Evolutionary conservation across 2,329 filamentous ascomycete species (phyloP), one percentile per base, ranked within the genome.

Genomic region (Helotiales sp.): DNA sequence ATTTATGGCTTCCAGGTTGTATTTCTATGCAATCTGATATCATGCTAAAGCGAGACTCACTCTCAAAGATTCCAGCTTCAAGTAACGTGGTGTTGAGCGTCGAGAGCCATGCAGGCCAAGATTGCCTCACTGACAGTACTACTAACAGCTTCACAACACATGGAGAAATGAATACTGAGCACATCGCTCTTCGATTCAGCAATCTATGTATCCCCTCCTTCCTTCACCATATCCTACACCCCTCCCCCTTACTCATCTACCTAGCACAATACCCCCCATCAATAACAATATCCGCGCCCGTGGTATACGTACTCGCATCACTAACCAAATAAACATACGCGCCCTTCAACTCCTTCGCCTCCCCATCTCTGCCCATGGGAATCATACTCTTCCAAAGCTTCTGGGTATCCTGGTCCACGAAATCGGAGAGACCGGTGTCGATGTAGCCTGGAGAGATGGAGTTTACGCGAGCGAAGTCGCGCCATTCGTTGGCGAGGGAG

Each of bases 401-500:
- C 75, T 85, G 81, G 1, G 74, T 75, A 61, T 84, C 73, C 75
- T 84, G 71, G 57, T 79, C 78, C 31, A 87, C 83, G 67, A 88
- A 88, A 73, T 88, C 84, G 60, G 81, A 84, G 24, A 69, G 46
- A 9, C 84, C 85, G 22, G 85, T 88, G 72, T 86, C 84, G 67
- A 88, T 87, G 75, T 87, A 88, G 53, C 85, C 85, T 5, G 85
- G 85, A 3, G 84, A 87, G 72, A 88, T 84, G 71, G 77, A 81
- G 77, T 88, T 88, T 67, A 87, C 85, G 65, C 85, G 81, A 47
- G 85, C 85, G 72, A 88, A 88, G 71, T 85, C 84, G 58, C 83
- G 77, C 86, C 86, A 89, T 73, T 89, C 86, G 71, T 86, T 87
- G 67, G 86, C 85, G 57, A 89, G 76, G 44, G 83, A 86, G 60